Evolutionary conservation across 208 protist genomes (phyloP), one percentile per base, ranked within the genome.

Genomic region (Wallacemonas collosoma): DNA sequence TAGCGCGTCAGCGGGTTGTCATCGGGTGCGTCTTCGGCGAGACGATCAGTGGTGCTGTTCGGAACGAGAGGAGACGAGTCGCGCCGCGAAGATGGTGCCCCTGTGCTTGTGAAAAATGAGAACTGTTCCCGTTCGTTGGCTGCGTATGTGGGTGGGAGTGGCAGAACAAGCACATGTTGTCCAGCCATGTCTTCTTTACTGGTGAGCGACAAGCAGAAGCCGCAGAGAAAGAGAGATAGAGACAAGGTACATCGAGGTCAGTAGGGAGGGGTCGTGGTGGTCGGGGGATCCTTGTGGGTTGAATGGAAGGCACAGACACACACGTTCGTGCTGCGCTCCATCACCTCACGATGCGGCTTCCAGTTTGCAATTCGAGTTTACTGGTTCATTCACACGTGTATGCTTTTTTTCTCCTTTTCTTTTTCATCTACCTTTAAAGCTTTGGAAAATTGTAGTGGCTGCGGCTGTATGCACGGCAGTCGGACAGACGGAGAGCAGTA

Each of bases 141-240:
- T 17, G 71, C 71, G 62, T 83, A 93, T 1, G 60, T 71, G 1
- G 69, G 62, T 15, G 91, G 87, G 2, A 96, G 75, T 39, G 88
- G 88, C 64, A 96, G 73, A 17, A 89, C 78, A 0, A 93, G 85
- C 12, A 76, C 77, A 60, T 93, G 90, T 1, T 6, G 17, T 12
- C 43, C 9, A 11, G 71, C 8, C 82, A 88, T 88, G 26, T 26
- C 26, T 26, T 26, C 0, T 26, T 26, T 26, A 26, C 26, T 26
- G 26, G 26, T 26, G 0, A 0, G 26, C 26, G 0, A 26, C 26
- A 26, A 26, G 26, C 26, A 0, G 26, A 65, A 75, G 74, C 35
- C 12, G 39, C 50, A 55, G 38, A 58, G 67, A 70, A 15, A 51
- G 64, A 58, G 53, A 5, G 14, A 15, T 7, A 57, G 53, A 57